Evolutionary conservation across 2,329 filamentous ascomycete genomes (phyloP), one percentile per base, ranked within the genome.

Genomic region (Ceratocystis cubensis): DNA sequence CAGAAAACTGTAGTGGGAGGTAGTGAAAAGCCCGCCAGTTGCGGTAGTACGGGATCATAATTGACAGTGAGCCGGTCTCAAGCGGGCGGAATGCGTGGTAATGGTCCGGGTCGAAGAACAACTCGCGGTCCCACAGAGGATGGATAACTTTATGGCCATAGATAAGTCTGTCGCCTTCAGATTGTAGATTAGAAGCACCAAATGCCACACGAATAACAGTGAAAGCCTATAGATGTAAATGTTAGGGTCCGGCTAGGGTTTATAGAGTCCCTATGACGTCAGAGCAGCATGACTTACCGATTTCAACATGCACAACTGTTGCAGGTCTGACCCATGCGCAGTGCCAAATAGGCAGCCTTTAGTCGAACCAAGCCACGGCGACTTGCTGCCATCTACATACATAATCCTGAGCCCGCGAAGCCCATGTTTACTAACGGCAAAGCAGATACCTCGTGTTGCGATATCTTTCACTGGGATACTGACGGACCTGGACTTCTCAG

Each of bases 31-130:
- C 37, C 37, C 66, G 63, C 57, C 63, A 67, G 63, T 67, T 67
- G 33, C 56, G 45, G 37, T 67, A 67, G 57, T 67, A 67, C 5
- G 66, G 66, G 5, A 67, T 65, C 66, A 67, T 67, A n/a, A 67
- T 61, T 30, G 63, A 65, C 7, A 67, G 57, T 13, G 66, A 65
- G 8, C 63, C 63, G 33, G 50, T 59, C 25, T 63, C 64, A 13
- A 67, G 44, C 6, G 66, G 66, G 6, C 66, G 63, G 59, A 67
- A 67, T 4, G 46, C 45, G 25, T 67, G 66, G 30, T 64, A 57
- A 25, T 67, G 66, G 30, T 33, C 57, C 5, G 45, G 59, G 5
- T 64, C 46, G 10, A 65, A 67, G 56, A 67, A 67, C 20, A 67
- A 46, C 22, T 48, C 45, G 5, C 48, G 45, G 30, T 67, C 66